A percentile compares a stretch with the other conserved stretches of the same genome.
phyloP scores from a whole-genome alignment of 1,284 basidiomycete species.

The Fistulina hepatica region DNA sequence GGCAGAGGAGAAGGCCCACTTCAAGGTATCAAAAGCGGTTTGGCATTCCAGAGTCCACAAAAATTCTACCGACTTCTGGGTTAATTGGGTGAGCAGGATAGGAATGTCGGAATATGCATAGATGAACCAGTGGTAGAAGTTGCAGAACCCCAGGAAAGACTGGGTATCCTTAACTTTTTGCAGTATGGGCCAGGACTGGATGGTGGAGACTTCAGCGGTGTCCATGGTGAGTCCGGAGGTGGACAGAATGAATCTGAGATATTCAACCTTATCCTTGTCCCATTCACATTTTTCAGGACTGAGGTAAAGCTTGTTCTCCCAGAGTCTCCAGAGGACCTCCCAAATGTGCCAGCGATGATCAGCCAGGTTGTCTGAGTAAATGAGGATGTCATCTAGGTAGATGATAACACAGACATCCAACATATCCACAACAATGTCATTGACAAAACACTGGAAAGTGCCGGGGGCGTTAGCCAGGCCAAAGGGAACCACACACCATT shows the following conservation, averaged over 20 bases:
- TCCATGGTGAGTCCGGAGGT: constrained; percentile 9
- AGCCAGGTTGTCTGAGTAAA: constrained; percentile 14
- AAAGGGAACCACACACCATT: constrained; percentile 11
- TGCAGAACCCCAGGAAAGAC: constrained; percentile 15
- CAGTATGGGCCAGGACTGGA: constrained; percentile 27
- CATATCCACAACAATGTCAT: constrained; percentile 28
- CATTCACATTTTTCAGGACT: constrained; percentile 16
- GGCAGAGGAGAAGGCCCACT: constrained; percentile 20
- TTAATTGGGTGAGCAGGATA: constrained; percentile 19
- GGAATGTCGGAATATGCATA: constrained; percentile 22
- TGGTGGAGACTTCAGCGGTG: constrained; percentile 22
- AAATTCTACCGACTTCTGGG: constrained; percentile 14
- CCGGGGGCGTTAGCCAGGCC: constrained; percentile 21
- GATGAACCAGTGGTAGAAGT: constrained; percentile 31
- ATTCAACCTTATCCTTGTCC: constrained; percentile 9
- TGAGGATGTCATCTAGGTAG: constrained; percentile 26
- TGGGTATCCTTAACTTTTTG: constrained; percentile 8
- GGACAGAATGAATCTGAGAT: constrained; percentile 14
- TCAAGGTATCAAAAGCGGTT: constrained; percentile 17
- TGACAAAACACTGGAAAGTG: constrained; percentile 24
- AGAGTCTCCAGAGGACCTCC: constrained; percentile 6
- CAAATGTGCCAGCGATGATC: constrained; percentile 3
- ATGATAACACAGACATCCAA: constrained; percentile 25
- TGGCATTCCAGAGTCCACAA: constrained; percentile 9
- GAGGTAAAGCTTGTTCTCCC: constrained; percentile 5